A percentile compares a stretch with the other conserved stretches of the same genome.
Evolutionary conservation across 2,329 filamentous ascomycete genomes (phyloP).

Genomic region (Penicillium sp.): DNA sequence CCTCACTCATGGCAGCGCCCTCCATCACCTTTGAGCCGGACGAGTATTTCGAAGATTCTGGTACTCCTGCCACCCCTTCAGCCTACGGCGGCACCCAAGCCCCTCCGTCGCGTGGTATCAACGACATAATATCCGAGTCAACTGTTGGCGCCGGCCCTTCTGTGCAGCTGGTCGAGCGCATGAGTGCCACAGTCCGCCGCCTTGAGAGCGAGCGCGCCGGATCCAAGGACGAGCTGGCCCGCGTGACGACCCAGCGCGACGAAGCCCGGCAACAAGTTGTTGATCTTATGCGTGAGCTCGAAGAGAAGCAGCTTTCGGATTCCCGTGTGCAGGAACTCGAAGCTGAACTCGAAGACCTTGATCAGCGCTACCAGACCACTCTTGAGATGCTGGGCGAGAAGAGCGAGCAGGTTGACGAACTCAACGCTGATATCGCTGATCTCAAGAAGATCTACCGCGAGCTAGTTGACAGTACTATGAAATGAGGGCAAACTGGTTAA

Average conservation of each 20-base stretch:
- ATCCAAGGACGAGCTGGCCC: slow-evolving; percentile 77
- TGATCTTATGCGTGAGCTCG: slow-evolving; percentile 78
- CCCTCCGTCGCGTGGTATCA: slow-evolving; percentile 56
- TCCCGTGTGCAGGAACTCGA: slow-evolving; percentile 64
- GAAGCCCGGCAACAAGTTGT: slow-evolving; percentile 93
- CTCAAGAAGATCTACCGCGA: slow-evolving; percentile 96
- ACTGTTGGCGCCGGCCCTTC: slow-evolving; percentile 87
- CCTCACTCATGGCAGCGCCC: slow-evolving; percentile 30
- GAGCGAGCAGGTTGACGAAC: slow-evolving; percentile 89
- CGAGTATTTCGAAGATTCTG: slow-evolving; percentile 41
- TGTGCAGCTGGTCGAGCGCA: slow-evolving; percentile 91
- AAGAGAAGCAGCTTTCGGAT: slow-evolving; percentile 63
- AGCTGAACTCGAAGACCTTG: slow-evolving; percentile 64
- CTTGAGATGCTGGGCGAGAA: slow-evolving; percentile 95
- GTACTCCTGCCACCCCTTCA: slow-evolving; percentile 37
- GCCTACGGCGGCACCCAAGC: slow-evolving; percentile 39
- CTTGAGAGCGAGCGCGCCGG: slow-evolving; percentile 89
- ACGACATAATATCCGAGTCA: slow-evolving; percentile 84
- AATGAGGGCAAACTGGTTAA: slow-evolving; percentile 39
- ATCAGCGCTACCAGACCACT: slow-evolving; percentile 80
- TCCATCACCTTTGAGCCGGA: slow-evolving; percentile 48
- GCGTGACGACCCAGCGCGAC: slow-evolving; percentile 81
- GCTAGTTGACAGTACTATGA: slow-evolving; percentile 79
- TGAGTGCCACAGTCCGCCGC: slow-evolving; percentile 88
- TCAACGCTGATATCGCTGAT: slow-evolving; percentile 83